These are phyloP conservation scores for Coemansia sp. DNA, from an alignment of 192 early-diverging fungal genomes.

Conservation along the genomic window DNA sequence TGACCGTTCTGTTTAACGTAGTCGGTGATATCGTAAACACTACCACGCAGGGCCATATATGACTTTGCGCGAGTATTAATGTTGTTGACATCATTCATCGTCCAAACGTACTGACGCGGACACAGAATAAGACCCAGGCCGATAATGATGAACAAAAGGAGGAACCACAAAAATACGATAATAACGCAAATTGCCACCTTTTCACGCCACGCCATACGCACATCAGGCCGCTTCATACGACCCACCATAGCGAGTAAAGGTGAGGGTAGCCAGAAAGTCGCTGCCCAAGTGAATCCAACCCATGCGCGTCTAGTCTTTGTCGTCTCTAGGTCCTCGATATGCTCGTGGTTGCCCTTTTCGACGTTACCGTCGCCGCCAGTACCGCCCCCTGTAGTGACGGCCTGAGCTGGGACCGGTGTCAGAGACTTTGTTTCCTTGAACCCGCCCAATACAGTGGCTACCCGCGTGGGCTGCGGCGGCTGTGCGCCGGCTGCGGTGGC, in stretches of 20 bases:
- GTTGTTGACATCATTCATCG: slow-evolving; percentile 63
- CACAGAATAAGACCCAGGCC: slow-evolving; percentile 76
- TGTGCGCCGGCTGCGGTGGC: slow-evolving; percentile 11
- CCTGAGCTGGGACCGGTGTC: slow-evolving; percentile 9
- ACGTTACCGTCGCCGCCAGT: slow-evolving; percentile 54
- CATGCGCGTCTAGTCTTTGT: slow-evolving; percentile 32
- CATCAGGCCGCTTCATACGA: slow-evolving; percentile 87
- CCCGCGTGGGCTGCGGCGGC: slow-evolving; percentile 7
- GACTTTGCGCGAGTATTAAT: slow-evolving; percentile 59
- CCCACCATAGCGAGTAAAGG: slow-evolving; percentile 31
- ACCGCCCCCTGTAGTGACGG: slow-evolving; percentile 26
- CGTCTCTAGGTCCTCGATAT: slow-evolving; percentile 45
- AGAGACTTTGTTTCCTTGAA: slow-evolving; percentile 30
- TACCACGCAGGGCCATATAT: slow-evolving; percentile 70
- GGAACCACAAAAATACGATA: slow-evolving; percentile 80
- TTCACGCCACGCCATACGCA: slow-evolving; percentile 97
- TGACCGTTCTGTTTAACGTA: slow-evolving; percentile 43
- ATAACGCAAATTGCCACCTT: slow-evolving; percentile 86
- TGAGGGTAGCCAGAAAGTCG: slow-evolving; percentile 45
- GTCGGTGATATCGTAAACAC: slow-evolving; percentile 74
- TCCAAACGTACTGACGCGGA: slow-evolving; percentile 73
- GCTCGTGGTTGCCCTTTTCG: slow-evolving; percentile 50
- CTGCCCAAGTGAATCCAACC: slow-evolving; percentile 39
- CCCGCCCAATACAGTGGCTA: slow-evolving; percentile 13
- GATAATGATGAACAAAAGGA: slow-evolving; percentile 87